Evolutionary conservation across 441 rosid species (phyloP), one percentile per base, ranked within the genome.

Genomic region (Pelargonium citronellum): DNA sequence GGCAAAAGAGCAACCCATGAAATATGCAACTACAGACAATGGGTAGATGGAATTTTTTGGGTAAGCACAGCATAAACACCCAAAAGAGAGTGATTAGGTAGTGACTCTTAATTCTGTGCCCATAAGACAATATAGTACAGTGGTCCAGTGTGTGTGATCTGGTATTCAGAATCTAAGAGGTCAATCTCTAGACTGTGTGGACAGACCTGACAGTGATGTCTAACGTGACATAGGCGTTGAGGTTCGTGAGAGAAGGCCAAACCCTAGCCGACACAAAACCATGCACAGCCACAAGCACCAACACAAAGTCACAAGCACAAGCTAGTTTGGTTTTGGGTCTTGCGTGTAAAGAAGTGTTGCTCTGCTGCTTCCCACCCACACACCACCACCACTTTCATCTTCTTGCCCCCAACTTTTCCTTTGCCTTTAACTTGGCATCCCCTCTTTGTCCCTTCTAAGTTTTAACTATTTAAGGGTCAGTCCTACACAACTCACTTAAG

Each of bases 41-140:
- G 15, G 64, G 64, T 61, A 61, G 37, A 61, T 61, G 27, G 64
- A 61, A 61, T 61, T 61, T 61, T 61, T 61, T 61, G 64, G 64
- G 64, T 61, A 11, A 61, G 15, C 39, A 61, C 64, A 24, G 11
- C 51, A 46, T 46, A 46, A 46, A 12, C 51, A 9, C 64, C 12
- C 34, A 58, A 61, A 11, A 61, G 43, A 22, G 64, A 58, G 64
- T 27, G 13, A 46, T 46, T 46, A 46, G 8, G 8, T 7, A 46
- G 10, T 46, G 51, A 46, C 51, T 34, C 64, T 16, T 58, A 58
- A 58, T 20, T 60, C 34, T 60, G 64, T 60, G 64, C 64, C 34
- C 64, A 60, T 60, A 27, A 58, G 64, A 55, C 43, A 19, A 61
- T 22, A 61, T 61, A 34, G 64, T 39, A 39, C 43, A 39, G 43